phyloP scores from a whole-genome alignment of 495 filamentous ascomycete species.

The Platismatia glauca region DNA sequence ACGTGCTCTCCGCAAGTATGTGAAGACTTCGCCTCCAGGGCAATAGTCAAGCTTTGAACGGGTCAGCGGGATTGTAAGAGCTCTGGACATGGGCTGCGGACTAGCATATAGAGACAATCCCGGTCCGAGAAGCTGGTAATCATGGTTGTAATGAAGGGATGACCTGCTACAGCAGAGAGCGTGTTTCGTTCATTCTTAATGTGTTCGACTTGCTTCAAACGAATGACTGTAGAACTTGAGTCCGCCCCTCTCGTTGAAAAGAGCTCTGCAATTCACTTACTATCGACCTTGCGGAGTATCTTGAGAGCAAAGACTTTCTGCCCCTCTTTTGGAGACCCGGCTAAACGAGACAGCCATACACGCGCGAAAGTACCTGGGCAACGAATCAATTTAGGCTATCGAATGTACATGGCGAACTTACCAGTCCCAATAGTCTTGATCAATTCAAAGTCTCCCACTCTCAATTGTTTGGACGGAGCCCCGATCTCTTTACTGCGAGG shows the following conservation, averaged over 20 bases:
- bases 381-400: constrained; percentile 17
- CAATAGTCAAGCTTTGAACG: constrained; percentile 66
- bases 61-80: constrained; percentile 6
- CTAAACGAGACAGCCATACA: constrained; percentile 75
- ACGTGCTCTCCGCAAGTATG: constrained; percentile 74
- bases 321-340: constrained; percentile 43
- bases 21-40: constrained; percentile 93
- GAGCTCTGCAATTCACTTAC: constrained; percentile 30
- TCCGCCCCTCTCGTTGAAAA: constrained; percentile 17
- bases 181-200: constrained; percentile 88
- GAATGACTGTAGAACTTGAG: constrained; percentile 57
- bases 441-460: constrained; percentile 67
- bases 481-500: constrained; percentile 51
- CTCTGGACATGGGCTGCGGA: constrained; percentile 37
- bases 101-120: constrained; percentile 86
- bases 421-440: constrained; percentile 88
- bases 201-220: constrained; percentile 95
- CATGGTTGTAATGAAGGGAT: constrained; percentile 93
- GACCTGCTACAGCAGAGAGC: constrained; percentile 76
- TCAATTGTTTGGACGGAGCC: constrained; percentile 44
- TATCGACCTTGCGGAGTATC: constrained; percentile 81
- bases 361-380: constrained; percentile 83
- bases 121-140: constrained; percentile 82
- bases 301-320: constrained; percentile 86
- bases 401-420: constrained; percentile 29